Evolutionary conservation across 108 stramenopile species (phyloP), one percentile per base, ranked within the genome.

Genomic region (Heterococcus sp.): DNA sequence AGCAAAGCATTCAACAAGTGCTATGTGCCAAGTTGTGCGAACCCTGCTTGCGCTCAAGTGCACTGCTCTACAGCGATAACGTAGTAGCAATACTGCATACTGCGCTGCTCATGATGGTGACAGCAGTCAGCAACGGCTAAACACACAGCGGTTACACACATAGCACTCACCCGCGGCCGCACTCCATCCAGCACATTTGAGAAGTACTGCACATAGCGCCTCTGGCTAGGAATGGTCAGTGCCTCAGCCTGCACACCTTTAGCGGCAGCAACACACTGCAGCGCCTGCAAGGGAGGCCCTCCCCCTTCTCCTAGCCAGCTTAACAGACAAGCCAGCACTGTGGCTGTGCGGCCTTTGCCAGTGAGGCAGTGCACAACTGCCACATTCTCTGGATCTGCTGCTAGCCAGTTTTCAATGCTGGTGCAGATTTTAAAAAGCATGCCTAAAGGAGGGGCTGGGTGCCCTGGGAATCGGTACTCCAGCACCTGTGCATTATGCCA

Each of bases 301-400:
- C 35, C 73, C n/a, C 90, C 92, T 76, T 94, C 92, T 8, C 95
- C 95, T 84, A 94, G 89, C 97, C 97, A 97, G 68, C 92, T 93
- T 64, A 97, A 80, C 66, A 95, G 92, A 37, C 93, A 93, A 0
- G 96, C 93, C 2, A 95, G 69, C 27, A 97, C 94, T 0, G 92
- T 95, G 30, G 84, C 86, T 5, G 94, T 96, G 29, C 95, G 83
- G 1, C 97, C 97, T 70, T 92, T 88, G 5, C 97, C 97, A 3
- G 95, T 96, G 69, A 98, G 89, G 88, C 97, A 98, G 79, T 97
- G 96, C 3, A 98, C 86, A 14, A 86, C 88, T 0, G 95, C 95
- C 27, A 95, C 94, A 32, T 96, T 96, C 66, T 87, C 84, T 8
- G 86, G 85, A 78, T 95, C 95, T 32, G 96, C 95, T 76, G 90